Percentiles rank a stretch among this genome's conserved stretches.
phyloP scores from a whole-genome alignment of 495 filamentous ascomycete species.

The Aspergillus incahuasiensis region DNA sequence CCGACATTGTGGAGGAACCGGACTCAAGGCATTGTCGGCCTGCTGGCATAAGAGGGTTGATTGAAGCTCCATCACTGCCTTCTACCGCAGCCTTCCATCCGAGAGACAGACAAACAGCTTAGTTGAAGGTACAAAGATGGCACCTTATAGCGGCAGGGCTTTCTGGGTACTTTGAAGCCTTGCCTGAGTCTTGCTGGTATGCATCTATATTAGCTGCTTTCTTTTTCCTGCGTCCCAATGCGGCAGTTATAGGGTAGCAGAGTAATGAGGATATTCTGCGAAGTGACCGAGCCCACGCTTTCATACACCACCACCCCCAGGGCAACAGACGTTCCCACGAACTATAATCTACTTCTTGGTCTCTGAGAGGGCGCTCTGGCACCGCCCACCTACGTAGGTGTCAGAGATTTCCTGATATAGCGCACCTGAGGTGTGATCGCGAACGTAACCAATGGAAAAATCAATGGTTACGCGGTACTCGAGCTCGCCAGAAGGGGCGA shows the following conservation, averaged over 20 bases:
- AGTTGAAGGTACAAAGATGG: not conserved
- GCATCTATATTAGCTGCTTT: not conserved
- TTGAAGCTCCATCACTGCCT: slow-evolving; percentile 23
- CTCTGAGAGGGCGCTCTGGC: too few species aligned
- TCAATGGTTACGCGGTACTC: not conserved
- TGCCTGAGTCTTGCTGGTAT: not conserved
- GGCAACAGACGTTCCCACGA: not conserved
- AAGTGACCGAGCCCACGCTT: not conserved
- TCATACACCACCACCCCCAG: not conserved
- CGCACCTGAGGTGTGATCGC: not conserved
- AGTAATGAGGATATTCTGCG: slow-evolving; percentile 1
- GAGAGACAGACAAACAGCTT: not conserved
- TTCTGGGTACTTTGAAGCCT: not conserved
- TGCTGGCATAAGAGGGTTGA: slow-evolving; percentile 24
- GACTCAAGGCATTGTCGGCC: slow-evolving; percentile 42
- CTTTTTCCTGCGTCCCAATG: not conserved
- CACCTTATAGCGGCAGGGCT: not conserved
- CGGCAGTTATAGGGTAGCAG: not conserved
- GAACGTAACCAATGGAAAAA: not conserved
- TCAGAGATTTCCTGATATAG: not conserved
- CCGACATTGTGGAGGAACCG: slow-evolving; percentile 40
- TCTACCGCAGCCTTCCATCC: slow-evolving; percentile 10
- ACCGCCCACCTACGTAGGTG: not conserved
- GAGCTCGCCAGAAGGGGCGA: not conserved
- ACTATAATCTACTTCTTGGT: not conserved